phyloP scores from a whole-genome alignment of 2,329 filamentous ascomycete species.

The Podosphaera fusca region DNA sequence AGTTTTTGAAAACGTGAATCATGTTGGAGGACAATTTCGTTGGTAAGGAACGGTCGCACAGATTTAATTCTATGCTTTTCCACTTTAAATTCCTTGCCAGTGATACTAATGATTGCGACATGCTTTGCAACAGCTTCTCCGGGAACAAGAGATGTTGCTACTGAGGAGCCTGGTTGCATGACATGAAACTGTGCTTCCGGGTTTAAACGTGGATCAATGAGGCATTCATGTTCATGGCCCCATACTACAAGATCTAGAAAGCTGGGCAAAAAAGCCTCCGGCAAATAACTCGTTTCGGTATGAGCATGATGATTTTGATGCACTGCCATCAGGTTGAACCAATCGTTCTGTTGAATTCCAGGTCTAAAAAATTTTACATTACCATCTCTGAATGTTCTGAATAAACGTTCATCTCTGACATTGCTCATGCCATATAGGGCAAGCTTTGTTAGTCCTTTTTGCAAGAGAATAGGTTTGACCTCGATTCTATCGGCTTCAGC shows the following conservation, averaged over 20 bases:
- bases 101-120: conserved; percentile 65
- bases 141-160: conserved; percentile 75
- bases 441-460: conserved; percentile 82
- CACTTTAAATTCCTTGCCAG: conserved; percentile 55
- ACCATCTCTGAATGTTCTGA: conserved; percentile 76
- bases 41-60: conserved; percentile 75
- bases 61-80: conserved; percentile 68
- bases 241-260: conserved; percentile 85
- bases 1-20: conserved; percentile 57
- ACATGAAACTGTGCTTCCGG: conserved; percentile 80
- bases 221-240: conserved; percentile 94
- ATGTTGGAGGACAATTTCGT: conserved; percentile 54
- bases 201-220: conserved; percentile 67
- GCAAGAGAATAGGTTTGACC: conserved; percentile 73
- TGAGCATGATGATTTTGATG: conserved; percentile 93
- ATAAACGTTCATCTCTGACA: conserved; percentile 82
- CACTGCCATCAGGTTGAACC: conserved; percentile 89
- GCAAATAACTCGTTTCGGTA: conserved; percentile 78
- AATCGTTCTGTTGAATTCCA: conserved; percentile 56
- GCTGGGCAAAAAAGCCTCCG: conserved; percentile 75
- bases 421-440: conserved; percentile 90
- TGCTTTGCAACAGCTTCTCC: conserved; percentile 85
- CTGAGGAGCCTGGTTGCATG: conserved; percentile 91
- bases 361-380: conserved; percentile 89
- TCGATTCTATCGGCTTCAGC: conserved; percentile 85